phyloP scores from a whole-genome alignment of 2,329 filamentous ascomycete species.

The Lomentospora prolificans region DNA sequence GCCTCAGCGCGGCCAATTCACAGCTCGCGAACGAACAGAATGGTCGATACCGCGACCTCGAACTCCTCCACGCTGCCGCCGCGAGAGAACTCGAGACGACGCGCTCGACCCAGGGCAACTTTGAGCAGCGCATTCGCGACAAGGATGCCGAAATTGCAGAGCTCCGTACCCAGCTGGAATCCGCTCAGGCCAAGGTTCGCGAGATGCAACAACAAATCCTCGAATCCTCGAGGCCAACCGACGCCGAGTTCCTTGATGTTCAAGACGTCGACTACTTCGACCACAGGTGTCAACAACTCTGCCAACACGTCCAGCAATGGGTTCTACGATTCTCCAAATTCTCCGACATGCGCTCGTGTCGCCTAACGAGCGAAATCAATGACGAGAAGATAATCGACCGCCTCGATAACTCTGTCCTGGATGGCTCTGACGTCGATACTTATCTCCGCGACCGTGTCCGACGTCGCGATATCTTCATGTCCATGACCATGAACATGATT shows the following conservation, averaged over 20 bases:
- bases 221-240: conserved; percentile 43
- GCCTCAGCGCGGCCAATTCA: conserved; percentile 66
- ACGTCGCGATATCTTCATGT: conserved; percentile 94
- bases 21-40: conserved; percentile 68
- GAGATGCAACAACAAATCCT: conserved; percentile 44
- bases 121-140: conserved; percentile 57
- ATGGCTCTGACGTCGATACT: conserved; percentile 83
- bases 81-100: conserved; percentile 60
- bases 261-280: conserved; percentile 95
- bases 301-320: conserved; percentile 95
- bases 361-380: conserved; percentile 71
- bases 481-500: conserved; percentile 97
- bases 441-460: conserved; percentile 82
- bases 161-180: conserved; percentile 68
- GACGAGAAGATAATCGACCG: conserved; percentile 91
- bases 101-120: conserved; percentile 54
- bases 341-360: conserved; percentile 83
- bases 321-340: conserved; percentile 96
- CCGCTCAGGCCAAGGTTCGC: conserved; percentile 54
- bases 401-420: conserved; percentile 86
- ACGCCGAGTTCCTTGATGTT: conserved; percentile 65
- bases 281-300: conserved; percentile 84
- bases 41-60: conserved; percentile 57
- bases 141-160: conserved; percentile 78
- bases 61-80: conserved; percentile 56